Conservation (phyloP, 164 flowering plant species). For the Umbilicus rupestris region DNA sequence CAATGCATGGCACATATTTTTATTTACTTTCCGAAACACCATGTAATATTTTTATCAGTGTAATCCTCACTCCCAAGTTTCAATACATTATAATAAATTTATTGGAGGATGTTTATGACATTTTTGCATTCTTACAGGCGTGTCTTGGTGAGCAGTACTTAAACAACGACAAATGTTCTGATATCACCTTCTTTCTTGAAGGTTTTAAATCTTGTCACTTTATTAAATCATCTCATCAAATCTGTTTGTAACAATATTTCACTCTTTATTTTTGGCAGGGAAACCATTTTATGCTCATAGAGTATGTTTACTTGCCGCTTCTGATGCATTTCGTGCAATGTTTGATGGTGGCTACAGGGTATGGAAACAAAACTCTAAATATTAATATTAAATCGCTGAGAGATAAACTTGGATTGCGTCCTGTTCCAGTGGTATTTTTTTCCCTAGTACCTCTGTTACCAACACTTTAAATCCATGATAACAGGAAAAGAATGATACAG, state of each 20-base stretch:
- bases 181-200: conserved; percentile 67
- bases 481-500: conserved; percentile 66
- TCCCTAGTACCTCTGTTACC: neutral
- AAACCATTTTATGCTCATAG: conserved; percentile 62
- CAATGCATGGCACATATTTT: no score
- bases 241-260: neutral
- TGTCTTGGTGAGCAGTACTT: conserved; percentile 64
- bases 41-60: neutral
- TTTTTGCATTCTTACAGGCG: conserved; percentile 34
- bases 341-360: conserved; percentile 77
- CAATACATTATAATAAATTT: neutral
- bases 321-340: conserved; percentile 76
- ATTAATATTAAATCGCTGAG: neutral
- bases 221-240: neutral
- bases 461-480: conserved; percentile 1
- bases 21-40: neutral
- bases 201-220: conserved; percentile 22
- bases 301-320: conserved; percentile 61
- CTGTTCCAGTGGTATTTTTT: neutral
- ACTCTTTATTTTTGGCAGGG: conserved; percentile 17
- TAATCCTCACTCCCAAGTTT: neutral
- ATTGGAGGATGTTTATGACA: conserved; percentile 4
- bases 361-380: conserved; percentile 3
- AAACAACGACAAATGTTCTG: conserved; percentile 50
- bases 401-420: neutral